Percentiles rank a stretch among this genome's conserved stretches.
Evolutionary conservation across 805 yeast genomes (phyloP).

Genomic region (Wickerhamiella alocasiicola): DNA sequence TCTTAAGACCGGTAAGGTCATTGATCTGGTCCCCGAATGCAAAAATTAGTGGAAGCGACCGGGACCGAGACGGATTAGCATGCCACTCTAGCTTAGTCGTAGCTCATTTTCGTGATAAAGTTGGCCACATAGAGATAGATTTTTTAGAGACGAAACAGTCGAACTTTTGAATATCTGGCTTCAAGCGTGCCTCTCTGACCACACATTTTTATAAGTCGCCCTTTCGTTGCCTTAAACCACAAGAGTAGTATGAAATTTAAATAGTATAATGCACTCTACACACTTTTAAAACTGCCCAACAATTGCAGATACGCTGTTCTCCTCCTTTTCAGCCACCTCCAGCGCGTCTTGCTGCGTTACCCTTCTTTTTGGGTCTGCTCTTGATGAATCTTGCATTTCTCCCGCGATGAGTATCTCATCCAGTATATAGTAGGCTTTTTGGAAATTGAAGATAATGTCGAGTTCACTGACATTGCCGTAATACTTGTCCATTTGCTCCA

Average conservation of each 20-base stretch:
- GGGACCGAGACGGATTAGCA: too few relatives aligned
- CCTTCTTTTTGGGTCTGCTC: constrained; percentile 61
- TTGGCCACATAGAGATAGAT: too few relatives aligned
- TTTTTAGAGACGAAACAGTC: too few relatives aligned
- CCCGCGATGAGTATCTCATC: constrained; percentile 90
- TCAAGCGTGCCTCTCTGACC: too few relatives aligned
- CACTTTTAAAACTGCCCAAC: constrained; percentile 1
- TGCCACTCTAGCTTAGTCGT: too few relatives aligned
- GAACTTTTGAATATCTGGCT: too few relatives aligned
- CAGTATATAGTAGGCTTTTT: constrained; percentile 64
- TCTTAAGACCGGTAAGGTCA: constrained; percentile 53
- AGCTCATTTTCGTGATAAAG: too few relatives aligned
- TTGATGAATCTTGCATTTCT: constrained; percentile 68
- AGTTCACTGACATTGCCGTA: constrained; percentile 94
- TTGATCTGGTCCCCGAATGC: constrained; percentile 66
- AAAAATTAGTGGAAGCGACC: too few relatives aligned
- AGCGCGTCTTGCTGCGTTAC: constrained; percentile 78
- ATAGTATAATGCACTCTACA: too few relatives aligned
- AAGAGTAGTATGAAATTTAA: too few relatives aligned
- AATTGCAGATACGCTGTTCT: constrained; percentile 25
- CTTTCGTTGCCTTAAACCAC: too few relatives aligned
- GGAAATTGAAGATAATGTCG: constrained; percentile 84
- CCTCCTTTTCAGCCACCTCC: constrained; percentile 62
- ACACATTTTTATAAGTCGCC: too few relatives aligned
- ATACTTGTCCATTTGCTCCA: constrained; percentile 91